Conservation (phyloP, 2,329 filamentous ascomycete genomes). For the Graphium sp. region DNA sequence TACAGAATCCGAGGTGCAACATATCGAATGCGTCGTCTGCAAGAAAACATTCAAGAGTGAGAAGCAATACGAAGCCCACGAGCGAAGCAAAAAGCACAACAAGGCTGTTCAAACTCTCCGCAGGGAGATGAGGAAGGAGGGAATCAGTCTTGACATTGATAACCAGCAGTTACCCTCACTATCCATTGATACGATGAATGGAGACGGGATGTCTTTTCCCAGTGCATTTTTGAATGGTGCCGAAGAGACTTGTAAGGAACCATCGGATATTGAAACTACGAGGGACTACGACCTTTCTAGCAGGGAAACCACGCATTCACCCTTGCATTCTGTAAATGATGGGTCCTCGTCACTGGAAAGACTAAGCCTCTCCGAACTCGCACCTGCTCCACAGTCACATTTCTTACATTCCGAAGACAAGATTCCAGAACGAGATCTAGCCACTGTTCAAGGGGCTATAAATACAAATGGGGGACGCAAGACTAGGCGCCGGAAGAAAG, state of each 20-base stretch:
- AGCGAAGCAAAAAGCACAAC: conserved; percentile 90
- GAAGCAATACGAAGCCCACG: conserved; percentile 79
- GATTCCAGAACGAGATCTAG: background rate
- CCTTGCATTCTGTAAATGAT: too few relatives aligned
- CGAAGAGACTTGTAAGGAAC: too few relatives aligned
- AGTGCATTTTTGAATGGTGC: too few relatives aligned
- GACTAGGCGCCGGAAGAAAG: conserved; percentile 30
- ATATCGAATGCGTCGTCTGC: conserved; percentile 63
- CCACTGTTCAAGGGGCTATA: background rate
- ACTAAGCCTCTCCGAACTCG: too few relatives aligned
- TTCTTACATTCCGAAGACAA: background rate
- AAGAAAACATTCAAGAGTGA: conserved; percentile 75
- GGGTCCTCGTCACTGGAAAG: too few relatives aligned
- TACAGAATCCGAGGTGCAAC: conserved; percentile 32
- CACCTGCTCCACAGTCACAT: background rate
- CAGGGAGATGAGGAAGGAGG: conserved; percentile 70
- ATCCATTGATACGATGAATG: background rate
- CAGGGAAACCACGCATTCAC: too few relatives aligned
- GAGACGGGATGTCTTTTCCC: too few relatives aligned
- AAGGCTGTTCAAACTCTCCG: conserved; percentile 72
- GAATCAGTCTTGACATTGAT: conserved; percentile 39
- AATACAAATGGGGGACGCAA: conserved; percentile 24
- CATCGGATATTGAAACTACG: too few relatives aligned
- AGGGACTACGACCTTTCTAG: too few relatives aligned
- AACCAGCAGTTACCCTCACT: too few relatives aligned